phyloP scores from a whole-genome alignment of 371 early-diverging fungal species.

The Capniomyces stellatus region DNA sequence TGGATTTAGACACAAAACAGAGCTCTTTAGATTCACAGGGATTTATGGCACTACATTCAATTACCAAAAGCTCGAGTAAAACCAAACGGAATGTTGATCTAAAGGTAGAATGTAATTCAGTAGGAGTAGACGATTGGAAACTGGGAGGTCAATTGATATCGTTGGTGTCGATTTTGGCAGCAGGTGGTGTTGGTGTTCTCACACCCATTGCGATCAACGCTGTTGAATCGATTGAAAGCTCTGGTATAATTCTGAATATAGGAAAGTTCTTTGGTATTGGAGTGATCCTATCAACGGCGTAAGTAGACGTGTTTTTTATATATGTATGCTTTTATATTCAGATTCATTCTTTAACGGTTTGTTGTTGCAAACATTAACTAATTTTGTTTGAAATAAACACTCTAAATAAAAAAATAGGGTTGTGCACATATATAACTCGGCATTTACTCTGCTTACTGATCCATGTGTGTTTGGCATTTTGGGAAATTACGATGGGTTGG shows the following conservation, averaged over 20 bases:
- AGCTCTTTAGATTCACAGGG: too few relatives aligned
- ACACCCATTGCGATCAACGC: slow-evolving; percentile 19
- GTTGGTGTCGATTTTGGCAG: slow-evolving; percentile 31
- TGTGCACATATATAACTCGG: slow-evolving; percentile 44
- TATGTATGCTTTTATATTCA: neutral
- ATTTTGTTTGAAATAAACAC: too few relatives aligned
- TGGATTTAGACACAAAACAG: too few relatives aligned
- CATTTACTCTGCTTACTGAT: slow-evolving; percentile 24
- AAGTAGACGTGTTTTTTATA: neutral
- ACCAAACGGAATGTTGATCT: too few relatives aligned
- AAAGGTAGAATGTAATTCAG: too few relatives aligned
- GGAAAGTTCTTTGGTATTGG: slow-evolving; percentile 53
- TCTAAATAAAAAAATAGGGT: too few relatives aligned
- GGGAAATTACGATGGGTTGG: slow-evolving; percentile 19
- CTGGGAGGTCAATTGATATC: slow-evolving; percentile 34
- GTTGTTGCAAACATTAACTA: too few relatives aligned
- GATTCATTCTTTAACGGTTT: too few relatives aligned
- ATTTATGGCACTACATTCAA: too few relatives aligned
- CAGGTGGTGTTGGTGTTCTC: slow-evolving; percentile 26
- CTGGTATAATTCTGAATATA: slow-evolving; percentile 11
- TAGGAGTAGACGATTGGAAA: slow-evolving; percentile 20
- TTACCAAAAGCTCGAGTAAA: too few relatives aligned
- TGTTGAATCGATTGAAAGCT: slow-evolving; percentile 13
- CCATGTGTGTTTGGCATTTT: slow-evolving; percentile 22
- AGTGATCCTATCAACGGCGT: slow-evolving; percentile 53